Percentiles rank a stretch among this genome's conserved stretches.
Conservation (phyloP, 495 filamentous ascomycete genomes). For the Hamigera avellanea region DNA sequence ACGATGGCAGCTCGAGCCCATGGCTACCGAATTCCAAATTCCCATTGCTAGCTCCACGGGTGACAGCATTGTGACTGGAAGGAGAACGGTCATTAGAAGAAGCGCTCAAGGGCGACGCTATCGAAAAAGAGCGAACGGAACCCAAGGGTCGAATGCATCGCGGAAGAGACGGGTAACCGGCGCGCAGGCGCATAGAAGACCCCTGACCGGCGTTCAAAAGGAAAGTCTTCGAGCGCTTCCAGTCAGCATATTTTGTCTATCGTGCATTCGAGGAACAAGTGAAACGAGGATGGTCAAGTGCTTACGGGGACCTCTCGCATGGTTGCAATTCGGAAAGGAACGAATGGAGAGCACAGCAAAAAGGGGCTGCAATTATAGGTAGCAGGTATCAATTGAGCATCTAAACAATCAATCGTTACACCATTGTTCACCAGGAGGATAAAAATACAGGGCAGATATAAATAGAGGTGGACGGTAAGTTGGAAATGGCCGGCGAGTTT, state of each 20-base stretch:
- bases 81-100: slow-evolving; percentile 11
- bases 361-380: slow-evolving; percentile 6
- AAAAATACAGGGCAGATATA: slow-evolving; percentile 5
- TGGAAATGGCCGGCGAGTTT: slow-evolving; percentile 8
- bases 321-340: slow-evolving; percentile 9
- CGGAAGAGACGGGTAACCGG: slow-evolving; percentile 7
- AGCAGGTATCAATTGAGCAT: slow-evolving; percentile 10
- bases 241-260: too few relatives aligned
- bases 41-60: slow-evolving; percentile 5
- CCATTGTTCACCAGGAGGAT: slow-evolving; percentile 10
- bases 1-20: slow-evolving; percentile 7
- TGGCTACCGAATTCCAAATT: slow-evolving; percentile 3
- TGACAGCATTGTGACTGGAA: slow-evolving; percentile 5
- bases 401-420: slow-evolving; percentile 5
- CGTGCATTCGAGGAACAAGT: too few relatives aligned
- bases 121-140: slow-evolving; percentile 20
- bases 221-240: slow-evolving; percentile 4
- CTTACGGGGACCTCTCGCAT: slow-evolving; percentile 29
- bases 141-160: slow-evolving; percentile 8
- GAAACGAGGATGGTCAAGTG: too few relatives aligned
- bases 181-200: slow-evolving; percentile 15
- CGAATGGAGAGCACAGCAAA: slow-evolving; percentile 20
- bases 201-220: slow-evolving; percentile 13
- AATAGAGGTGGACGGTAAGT: slow-evolving; percentile 5
- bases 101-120: slow-evolving; percentile 7